These are phyloP conservation scores for Phytophthora sojae DNA, from an alignment of 352 stramenopile genomes.

Conservation along the genomic window DNA sequence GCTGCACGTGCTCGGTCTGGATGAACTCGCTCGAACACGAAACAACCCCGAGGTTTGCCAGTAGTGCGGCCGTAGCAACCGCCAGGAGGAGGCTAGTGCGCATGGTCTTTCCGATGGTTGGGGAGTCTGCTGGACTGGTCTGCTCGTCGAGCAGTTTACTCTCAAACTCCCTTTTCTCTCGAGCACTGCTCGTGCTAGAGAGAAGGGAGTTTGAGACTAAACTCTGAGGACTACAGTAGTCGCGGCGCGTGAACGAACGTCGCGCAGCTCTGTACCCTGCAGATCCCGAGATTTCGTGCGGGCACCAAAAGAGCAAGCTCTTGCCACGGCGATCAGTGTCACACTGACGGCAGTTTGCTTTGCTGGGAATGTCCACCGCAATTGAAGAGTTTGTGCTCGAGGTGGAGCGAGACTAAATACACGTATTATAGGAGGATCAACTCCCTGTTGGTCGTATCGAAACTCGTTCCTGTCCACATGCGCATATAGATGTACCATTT, in stretches of 20 bases:
- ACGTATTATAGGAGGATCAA: no score
- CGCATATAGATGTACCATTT: no score
- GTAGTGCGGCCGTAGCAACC: background rate
- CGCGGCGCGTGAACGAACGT: background rate
- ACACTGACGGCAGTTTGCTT: no score
- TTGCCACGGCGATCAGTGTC: background rate
- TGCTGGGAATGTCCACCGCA: no score
- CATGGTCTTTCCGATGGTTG: background rate
- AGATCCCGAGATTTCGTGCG: background rate
- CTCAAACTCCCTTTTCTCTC: no score
- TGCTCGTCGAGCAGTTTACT: no score
- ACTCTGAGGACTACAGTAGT: background rate
- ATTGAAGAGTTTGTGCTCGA: background rate
- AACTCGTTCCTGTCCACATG: no score
- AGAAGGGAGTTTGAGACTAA: background rate
- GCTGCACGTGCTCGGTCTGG: background rate
- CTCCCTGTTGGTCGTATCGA: no score
- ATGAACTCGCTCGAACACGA: background rate
- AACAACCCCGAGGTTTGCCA: background rate
- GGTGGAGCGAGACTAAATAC: no score
- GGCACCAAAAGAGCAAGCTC: background rate
- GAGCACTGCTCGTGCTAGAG: no score
- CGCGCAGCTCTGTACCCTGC: background rate
- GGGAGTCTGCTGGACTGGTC: background rate
- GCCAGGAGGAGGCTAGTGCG: background rate